phyloP scores from a whole-genome alignment of 208 protist genomes.

The Tritrichomonas foetus region DNA sequence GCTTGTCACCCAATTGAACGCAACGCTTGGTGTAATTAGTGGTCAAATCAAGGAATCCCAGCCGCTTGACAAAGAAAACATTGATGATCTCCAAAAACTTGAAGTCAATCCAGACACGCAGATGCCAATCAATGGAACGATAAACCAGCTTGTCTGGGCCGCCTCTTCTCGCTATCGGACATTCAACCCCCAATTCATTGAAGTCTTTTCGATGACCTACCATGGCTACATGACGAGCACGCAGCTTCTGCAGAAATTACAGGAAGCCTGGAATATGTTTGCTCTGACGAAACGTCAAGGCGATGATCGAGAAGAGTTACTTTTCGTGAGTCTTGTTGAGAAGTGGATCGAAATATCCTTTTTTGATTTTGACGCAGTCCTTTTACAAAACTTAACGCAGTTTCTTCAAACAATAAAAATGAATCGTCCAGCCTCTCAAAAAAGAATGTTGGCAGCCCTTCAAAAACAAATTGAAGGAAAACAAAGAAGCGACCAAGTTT shows the following conservation, averaged over 20 bases:
- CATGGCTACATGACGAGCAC: background rate
- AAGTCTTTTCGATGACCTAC: background rate
- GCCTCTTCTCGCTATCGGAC: background rate
- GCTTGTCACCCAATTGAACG: background rate
- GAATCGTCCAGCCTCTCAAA: no score
- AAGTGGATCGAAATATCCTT: conserved; percentile 32
- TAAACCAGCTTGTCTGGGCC: background rate
- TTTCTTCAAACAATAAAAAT: background rate
- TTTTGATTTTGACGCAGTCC: background rate
- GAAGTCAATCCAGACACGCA: background rate
- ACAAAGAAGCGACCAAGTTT: background rate
- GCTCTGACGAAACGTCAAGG: background rate
- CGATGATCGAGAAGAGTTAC: background rate
- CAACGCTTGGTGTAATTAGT: conserved; percentile 15
- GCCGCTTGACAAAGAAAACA: background rate
- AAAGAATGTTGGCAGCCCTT: background rate
- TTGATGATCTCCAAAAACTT: background rate
- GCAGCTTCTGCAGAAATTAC: background rate
- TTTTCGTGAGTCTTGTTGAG: background rate
- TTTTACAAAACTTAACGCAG: background rate
- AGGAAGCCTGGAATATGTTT: background rate
- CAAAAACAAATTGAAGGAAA: conserved; percentile 17
- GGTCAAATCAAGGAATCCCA: background rate
- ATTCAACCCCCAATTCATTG: background rate
- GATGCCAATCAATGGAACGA: background rate